phyloP scores from a whole-genome alignment of 768 basidiomycete species.

The Leccinum longicurvipes region DNA sequence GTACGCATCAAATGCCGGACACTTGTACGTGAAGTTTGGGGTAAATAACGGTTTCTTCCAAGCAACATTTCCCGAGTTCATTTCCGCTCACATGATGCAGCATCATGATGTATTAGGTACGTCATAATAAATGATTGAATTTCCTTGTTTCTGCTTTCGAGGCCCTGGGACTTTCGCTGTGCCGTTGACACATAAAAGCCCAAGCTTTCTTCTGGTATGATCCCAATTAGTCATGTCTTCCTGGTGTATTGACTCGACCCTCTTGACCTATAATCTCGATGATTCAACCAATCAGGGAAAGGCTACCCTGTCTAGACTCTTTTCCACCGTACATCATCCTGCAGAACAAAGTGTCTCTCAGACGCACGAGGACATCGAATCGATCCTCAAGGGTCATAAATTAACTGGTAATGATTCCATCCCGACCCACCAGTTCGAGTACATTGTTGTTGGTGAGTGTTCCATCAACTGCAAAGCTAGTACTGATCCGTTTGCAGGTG shows the following conservation, averaged over 20 bases:
- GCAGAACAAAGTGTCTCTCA: background rate
- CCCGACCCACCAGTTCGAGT: constrained; percentile 1
- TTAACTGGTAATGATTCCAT: background rate
- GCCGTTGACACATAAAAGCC: no score
- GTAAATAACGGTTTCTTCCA: background rate
- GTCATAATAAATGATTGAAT: background rate
- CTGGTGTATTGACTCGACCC: background rate
- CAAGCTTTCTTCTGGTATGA: no score
- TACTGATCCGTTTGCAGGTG: constrained; percentile 4
- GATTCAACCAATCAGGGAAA: background rate
- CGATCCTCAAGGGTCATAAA: background rate
- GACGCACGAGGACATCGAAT: background rate
- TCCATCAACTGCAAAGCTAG: background rate
- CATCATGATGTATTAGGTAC: background rate
- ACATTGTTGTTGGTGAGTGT: constrained; percentile 11
- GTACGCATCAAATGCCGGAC: background rate
- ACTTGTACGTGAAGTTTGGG: background rate
- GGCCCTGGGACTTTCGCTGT: no score
- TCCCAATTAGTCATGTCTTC: no score
- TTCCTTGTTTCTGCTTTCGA: background rate
- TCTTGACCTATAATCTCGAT: background rate
- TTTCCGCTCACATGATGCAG: background rate
- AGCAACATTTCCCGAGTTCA: background rate
- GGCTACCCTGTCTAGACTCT: background rate
- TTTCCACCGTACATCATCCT: background rate